phyloP scores from a whole-genome alignment of 768 basidiomycete species.

The Tulasnella sp. region DNA sequence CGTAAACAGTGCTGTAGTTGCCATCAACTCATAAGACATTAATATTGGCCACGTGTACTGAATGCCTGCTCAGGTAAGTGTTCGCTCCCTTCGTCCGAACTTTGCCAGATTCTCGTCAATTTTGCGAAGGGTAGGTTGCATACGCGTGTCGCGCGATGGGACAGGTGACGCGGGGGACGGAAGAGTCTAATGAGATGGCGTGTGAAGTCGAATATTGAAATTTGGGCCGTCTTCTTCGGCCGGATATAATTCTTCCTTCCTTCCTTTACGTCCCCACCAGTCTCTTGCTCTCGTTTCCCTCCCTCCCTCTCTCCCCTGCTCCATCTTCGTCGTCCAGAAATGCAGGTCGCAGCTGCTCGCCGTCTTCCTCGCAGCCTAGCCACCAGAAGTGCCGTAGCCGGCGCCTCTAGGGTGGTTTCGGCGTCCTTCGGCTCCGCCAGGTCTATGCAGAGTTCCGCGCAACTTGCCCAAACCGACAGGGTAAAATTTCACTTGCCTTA shows the following conservation, averaged over 20 bases:
- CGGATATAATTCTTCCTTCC: not conserved
- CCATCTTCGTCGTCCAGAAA: not conserved
- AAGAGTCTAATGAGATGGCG: slow-evolving; percentile 8
- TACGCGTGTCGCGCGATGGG: too few relatives aligned
- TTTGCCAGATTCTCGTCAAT: not conserved
- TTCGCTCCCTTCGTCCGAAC: not conserved
- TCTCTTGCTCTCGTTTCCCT: not conserved
- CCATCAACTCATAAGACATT: not conserved
- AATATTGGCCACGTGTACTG: not conserved
- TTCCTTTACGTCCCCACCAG: not conserved
- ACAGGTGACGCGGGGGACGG: not conserved
- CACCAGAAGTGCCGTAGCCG: not conserved
- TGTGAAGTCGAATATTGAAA: not conserved
- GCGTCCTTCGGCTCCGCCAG: not conserved
- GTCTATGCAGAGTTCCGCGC: slow-evolving; percentile 8
- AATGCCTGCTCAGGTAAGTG: not conserved
- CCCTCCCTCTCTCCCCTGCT: not conserved
- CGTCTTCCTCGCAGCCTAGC: not conserved
- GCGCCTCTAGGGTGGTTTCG: not conserved
- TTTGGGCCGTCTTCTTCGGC: slow-evolving; percentile 4
- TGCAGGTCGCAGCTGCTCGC: not conserved
- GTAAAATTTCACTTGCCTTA: not conserved
- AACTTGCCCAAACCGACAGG: slow-evolving; percentile 16
- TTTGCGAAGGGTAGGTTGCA: not conserved
- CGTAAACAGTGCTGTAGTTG: not conserved